Conservation (phyloP, 2,329 filamentous ascomycete genomes). For the Arthrinium phaeospermum region DNA sequence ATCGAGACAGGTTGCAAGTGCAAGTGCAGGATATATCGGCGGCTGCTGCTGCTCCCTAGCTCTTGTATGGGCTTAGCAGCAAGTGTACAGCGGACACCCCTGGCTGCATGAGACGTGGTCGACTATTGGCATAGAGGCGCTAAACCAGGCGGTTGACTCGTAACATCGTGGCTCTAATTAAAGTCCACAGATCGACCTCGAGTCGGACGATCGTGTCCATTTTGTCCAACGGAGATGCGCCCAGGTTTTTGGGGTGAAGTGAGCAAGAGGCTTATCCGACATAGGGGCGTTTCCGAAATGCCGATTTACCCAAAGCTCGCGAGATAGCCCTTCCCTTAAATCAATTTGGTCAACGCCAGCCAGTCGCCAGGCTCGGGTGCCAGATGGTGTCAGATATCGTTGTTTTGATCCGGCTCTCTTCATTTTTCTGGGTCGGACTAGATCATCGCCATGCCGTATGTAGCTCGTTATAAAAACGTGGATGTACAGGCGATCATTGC, state of each 20-base stretch:
- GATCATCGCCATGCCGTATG: conserved; percentile 7
- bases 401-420: conserved; percentile 2
- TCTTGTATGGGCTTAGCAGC: neutral
- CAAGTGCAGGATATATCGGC: neutral
- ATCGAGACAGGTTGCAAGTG: neutral
- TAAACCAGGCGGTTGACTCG: conserved; percentile 17
- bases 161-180: conserved; percentile 18
- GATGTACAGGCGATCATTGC: neutral
- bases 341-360: neutral
- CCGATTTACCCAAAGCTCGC: conserved; percentile 5
- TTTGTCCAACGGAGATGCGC: conserved; percentile 7
- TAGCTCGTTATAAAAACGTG: conserved; percentile 9
- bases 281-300: conserved; percentile 11
- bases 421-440: neutral
- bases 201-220: conserved; percentile 16
- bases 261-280: neutral
- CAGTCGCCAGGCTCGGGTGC: neutral
- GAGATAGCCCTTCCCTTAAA: neutral
- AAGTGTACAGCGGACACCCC: conserved; percentile 8
- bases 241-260: neutral
- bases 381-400: neutral
- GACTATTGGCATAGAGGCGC: conserved; percentile 19
- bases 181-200: conserved; percentile 15
- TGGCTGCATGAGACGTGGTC: conserved; percentile 19
- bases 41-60: neutral